Percentiles rank a stretch among this genome's conserved stretches.
These are phyloP conservation scores for Cucumis sativus DNA, from an alignment of 306 rosid genomes.

Conservation along the genomic window DNA sequence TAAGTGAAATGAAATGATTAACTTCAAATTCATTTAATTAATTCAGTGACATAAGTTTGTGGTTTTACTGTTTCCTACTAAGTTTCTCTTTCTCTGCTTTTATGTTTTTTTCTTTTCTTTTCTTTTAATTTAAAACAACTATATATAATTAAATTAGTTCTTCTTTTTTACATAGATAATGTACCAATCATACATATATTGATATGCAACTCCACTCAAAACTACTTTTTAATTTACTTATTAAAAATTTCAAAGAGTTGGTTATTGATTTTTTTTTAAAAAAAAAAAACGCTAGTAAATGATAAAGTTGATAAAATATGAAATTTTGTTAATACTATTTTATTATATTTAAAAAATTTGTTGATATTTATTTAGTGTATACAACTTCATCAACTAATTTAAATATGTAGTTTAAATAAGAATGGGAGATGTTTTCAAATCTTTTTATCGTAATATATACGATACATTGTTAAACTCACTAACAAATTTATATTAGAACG, in stretches of 20 bases:
- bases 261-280: background rate
- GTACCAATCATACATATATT: background rate
- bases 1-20: constrained; percentile 3
- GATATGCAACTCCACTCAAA: background rate
- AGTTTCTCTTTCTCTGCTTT: background rate
- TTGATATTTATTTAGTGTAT: too few relatives aligned
- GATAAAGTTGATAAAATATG: too few relatives aligned
- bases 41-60: background rate
- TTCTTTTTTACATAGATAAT: background rate
- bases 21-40: background rate
- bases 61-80: background rate
- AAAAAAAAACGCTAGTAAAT: too few relatives aligned
- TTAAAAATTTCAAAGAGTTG: background rate
- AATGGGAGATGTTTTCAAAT: too few relatives aligned
- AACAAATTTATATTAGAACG: too few relatives aligned
- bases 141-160: too few relatives aligned
- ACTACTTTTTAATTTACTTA: background rate
- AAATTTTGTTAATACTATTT: too few relatives aligned
- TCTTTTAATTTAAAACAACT: background rate
- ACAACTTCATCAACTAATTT: too few relatives aligned
- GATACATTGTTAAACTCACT: too few relatives aligned
- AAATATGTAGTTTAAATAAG: too few relatives aligned
- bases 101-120: background rate
- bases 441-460: too few relatives aligned
- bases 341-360: too few relatives aligned